A percentile compares a stretch with the other conserved stretches of the same genome.
Evolutionary conservation across 306 rosid genomes (phyloP).

Genomic region (Dalbergia cultrata): DNA sequence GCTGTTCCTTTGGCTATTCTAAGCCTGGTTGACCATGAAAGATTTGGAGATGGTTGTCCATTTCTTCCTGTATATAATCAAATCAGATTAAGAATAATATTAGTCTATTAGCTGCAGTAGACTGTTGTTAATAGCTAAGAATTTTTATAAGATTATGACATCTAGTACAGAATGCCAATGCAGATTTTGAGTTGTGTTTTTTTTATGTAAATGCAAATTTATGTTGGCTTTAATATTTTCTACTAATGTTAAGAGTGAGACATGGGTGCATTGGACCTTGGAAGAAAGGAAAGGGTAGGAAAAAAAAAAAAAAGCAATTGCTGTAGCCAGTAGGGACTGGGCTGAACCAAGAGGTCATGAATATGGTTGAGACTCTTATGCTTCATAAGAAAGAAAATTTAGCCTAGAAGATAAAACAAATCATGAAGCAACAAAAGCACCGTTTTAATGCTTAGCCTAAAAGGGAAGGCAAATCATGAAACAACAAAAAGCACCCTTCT

Average conservation of each 20-base stretch:
- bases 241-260: constrained; percentile 16
- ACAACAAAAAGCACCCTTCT: constrained; percentile 30
- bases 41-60: constrained; percentile 75
- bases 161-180: constrained; percentile 22
- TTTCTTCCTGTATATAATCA: constrained; percentile 62
- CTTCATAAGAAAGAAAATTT: constrained; percentile 37
- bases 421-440: constrained; percentile 19
- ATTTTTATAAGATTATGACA: not conserved
- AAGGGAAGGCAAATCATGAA: not conserved
- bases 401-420: not conserved
- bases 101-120: not conserved
- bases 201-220: constrained; percentile 6
- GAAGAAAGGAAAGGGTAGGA: constrained; percentile 43
- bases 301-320: not conserved
- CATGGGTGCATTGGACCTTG: constrained; percentile 39
- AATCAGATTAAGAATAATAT: constrained; percentile 8
- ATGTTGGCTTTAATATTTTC: constrained; percentile 7
- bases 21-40: constrained; percentile 86
- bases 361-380: constrained; percentile 24
- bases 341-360: constrained; percentile 7
- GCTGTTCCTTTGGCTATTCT: constrained; percentile 87
- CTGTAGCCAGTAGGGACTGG: constrained; percentile 16
- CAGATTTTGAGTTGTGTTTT: not conserved
- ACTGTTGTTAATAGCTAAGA: not conserved
- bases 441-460: constrained; percentile 1